phyloP scores from a whole-genome alignment of 768 basidiomycete genomes.

The Kwoniella newhampshirensis region DNA sequence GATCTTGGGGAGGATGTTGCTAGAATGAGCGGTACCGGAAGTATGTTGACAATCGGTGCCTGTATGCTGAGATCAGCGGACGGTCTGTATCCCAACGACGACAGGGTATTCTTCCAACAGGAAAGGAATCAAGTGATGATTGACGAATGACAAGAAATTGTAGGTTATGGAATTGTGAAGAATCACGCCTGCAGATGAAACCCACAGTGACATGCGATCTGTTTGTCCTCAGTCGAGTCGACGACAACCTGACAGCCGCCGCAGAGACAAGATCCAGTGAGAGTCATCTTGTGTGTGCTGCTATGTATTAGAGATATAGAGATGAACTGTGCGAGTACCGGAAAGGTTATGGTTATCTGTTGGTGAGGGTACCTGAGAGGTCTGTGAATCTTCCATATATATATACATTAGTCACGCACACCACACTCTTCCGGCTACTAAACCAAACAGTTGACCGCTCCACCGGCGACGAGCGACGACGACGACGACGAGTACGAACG shows the following conservation, averaged over 20 bases:
- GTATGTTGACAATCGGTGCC: conserved; percentile 34
- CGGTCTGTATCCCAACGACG: not conserved
- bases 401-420: too few relatives aligned
- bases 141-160: not conserved
- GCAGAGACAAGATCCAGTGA: conserved; percentile 38
- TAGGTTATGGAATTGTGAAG: not conserved
- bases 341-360: too few relatives aligned
- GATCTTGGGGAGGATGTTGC: conserved; percentile 31
- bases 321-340: too few relatives aligned
- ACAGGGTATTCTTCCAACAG: not conserved
- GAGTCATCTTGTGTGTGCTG: conserved; percentile 12
- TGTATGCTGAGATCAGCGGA: conserved; percentile 9
- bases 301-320: not conserved
- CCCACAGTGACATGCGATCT: conserved; percentile 41
- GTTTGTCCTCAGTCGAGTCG: conserved; percentile 25
- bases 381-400: too few relatives aligned
- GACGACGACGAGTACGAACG: too few relatives aligned
- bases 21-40: conserved; percentile 31
- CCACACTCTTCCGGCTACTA: too few relatives aligned
- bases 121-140: not conserved
- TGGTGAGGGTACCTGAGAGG: too few relatives aligned
- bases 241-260: conserved; percentile 22
- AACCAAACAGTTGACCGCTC: too few relatives aligned
- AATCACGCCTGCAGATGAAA: not conserved
- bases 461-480: too few relatives aligned